Conservation (phyloP, 495 filamentous ascomycete species). For the Paragyromitra xinjiangensis region DNA sequence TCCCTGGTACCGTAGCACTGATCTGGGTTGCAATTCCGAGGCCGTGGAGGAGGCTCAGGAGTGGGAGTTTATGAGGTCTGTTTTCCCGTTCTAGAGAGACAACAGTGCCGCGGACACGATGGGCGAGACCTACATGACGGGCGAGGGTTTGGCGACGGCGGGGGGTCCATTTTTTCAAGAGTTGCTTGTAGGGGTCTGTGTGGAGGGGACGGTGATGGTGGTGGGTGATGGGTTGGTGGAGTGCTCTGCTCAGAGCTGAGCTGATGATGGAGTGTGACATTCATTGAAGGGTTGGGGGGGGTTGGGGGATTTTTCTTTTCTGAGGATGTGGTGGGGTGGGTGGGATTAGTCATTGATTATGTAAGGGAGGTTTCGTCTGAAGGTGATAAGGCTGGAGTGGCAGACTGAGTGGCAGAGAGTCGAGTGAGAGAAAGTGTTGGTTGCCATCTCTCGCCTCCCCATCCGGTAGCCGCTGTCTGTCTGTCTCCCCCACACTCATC, state of each 20-base stretch:
- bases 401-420: background rate
- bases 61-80: background rate
- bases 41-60: constrained; percentile 32
- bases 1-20: constrained; percentile 17
- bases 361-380: background rate
- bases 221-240: constrained; percentile 32
- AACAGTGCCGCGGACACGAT: background rate
- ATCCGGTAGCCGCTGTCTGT: background rate
- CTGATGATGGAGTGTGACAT: constrained; percentile 56
- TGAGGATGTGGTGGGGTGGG: background rate
- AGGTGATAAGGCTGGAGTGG: background rate
- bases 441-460: background rate
- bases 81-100: background rate
- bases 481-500: background rate
- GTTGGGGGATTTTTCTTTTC: background rate
- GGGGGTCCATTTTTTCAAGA: background rate
- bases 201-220: background rate
- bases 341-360: constrained; percentile 36
- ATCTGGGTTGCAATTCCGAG: constrained; percentile 24
- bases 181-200: too few species aligned
- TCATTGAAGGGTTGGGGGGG: constrained; percentile 41
- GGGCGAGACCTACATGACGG: background rate
- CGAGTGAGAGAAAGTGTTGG: background rate
- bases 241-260: constrained; percentile 44
- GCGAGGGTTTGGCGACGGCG: background rate